phyloP scores from a whole-genome alignment of 2,329 filamentous ascomycete genomes.

The Pyrenophora teres region DNA sequence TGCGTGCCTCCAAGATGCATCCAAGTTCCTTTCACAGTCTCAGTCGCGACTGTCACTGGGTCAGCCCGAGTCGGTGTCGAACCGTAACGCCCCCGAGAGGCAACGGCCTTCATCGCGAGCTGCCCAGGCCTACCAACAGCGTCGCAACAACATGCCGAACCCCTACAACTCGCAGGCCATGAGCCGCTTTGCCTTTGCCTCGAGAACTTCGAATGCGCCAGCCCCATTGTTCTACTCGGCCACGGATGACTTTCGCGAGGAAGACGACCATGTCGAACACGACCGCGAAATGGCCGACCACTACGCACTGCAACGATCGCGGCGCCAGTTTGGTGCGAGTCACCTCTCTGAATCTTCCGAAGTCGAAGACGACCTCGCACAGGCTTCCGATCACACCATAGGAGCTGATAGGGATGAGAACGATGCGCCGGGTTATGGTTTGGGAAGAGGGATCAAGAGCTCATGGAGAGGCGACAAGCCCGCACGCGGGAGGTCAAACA shows the following conservation, averaged over 20 bases:
- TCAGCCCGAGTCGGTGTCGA: constrained; percentile 55
- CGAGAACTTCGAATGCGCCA: constrained; percentile 74
- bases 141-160: constrained; percentile 61
- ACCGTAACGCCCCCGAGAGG: constrained; percentile 55
- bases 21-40: constrained; percentile 95
- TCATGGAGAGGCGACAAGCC: constrained; percentile 60
- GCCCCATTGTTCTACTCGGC: constrained; percentile 95
- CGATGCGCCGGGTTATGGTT: constrained; percentile 46
- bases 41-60: constrained; percentile 84
- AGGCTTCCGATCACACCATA: constrained; percentile 53
- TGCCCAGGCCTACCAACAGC: constrained; percentile 56
- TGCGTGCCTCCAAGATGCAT: constrained; percentile 72
- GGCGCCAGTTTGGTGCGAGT: constrained; percentile 83
- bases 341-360: constrained; percentile 85
- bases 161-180: constrained; percentile 76
- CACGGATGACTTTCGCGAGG: constrained; percentile 86
- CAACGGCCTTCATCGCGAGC: constrained; percentile 53
- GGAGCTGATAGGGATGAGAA: constrained; percentile 54
- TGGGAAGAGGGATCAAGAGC: constrained; percentile 59
- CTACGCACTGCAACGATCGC: constrained; percentile 86
- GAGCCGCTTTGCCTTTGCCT: constrained; percentile 77
- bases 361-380: constrained; percentile 70
- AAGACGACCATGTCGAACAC: constrained; percentile 89
- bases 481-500: constrained; percentile 47
- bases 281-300: constrained; percentile 92